Percentiles rank a stretch among this genome's conserved stretches.
Conservation (phyloP, 108 stramenopile species). For the Nannochloropsis salina region DNA sequence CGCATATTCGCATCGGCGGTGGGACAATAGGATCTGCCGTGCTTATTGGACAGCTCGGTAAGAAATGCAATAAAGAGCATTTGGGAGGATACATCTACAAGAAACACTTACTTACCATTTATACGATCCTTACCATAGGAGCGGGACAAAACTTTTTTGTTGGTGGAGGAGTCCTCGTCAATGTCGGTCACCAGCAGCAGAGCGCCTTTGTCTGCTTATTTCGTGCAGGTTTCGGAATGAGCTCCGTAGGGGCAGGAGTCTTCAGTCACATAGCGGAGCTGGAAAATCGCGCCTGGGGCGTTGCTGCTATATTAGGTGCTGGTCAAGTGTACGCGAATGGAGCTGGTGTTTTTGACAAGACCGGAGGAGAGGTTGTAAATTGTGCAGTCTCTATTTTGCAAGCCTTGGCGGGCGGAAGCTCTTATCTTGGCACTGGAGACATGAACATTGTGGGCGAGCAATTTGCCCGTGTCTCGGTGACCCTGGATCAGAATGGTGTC, state of each 20-base stretch:
- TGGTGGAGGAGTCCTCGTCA: not conserved
- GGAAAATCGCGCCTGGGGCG: not conserved
- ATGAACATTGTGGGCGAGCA: slow-evolving; percentile 20
- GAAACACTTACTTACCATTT: not conserved
- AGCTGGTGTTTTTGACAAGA: not conserved
- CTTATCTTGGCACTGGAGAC: not conserved
- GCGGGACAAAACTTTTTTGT: not conserved
- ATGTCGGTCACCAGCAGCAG: not conserved
- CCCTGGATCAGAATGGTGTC: slow-evolving; percentile 5
- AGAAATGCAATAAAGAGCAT: not conserved
- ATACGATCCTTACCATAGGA: not conserved
- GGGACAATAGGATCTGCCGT: not conserved
- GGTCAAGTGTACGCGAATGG: not conserved
- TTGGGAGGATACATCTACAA: not conserved
- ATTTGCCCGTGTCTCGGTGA: not conserved
- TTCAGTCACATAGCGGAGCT: not conserved
- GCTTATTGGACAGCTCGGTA: not conserved
- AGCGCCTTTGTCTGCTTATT: not conserved
- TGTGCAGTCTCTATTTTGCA: not conserved
- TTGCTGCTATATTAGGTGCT: not conserved
- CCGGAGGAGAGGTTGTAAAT: not conserved
- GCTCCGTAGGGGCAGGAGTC: not conserved
- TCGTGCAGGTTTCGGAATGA: not conserved
- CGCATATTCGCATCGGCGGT: not conserved
- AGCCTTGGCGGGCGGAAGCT: not conserved